These are phyloP conservation scores for Blastocystis sp. DNA, from an alignment of 352 stramenopile genomes.

Conservation along the genomic window DNA sequence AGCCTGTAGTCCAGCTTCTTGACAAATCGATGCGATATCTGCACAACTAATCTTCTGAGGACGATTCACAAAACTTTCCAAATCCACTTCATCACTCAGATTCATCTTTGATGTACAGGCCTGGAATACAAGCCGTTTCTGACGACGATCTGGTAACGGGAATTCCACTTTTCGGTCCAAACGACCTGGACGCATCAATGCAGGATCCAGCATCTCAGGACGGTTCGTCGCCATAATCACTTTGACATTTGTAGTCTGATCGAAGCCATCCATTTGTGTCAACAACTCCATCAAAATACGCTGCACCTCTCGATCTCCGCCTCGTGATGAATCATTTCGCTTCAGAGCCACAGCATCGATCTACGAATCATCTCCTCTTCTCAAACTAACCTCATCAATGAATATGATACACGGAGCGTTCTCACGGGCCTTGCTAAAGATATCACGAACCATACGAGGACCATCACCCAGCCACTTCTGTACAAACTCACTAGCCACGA, in stretches of 20 bases:
- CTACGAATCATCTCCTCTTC: neutral
- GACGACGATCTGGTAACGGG: constrained; percentile 89
- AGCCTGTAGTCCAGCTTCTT: constrained; percentile 94
- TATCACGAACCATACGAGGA: constrained; percentile 98
- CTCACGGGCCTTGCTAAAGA: constrained; percentile 97
- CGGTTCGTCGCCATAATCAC: constrained; percentile 99
- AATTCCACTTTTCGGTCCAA: constrained; percentile 99
- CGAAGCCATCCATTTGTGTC: constrained; percentile 99
- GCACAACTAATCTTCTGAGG: constrained; percentile 96
- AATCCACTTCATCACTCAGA: constrained; percentile 93
- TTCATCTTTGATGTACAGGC: constrained; percentile 99
- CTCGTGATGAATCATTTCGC: constrained; percentile 53
- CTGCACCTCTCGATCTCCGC: constrained; percentile 78
- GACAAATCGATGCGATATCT: constrained; percentile 94
- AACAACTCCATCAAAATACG: constrained; percentile 98
- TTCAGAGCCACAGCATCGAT: constrained; percentile 67
- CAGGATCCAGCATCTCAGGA: constrained; percentile 95
- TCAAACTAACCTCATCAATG: constrained; percentile 96
- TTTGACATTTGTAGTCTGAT: constrained; percentile 99
- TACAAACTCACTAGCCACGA: constrained; percentile 94
- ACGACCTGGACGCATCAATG: constrained; percentile 89
- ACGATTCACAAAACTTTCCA: constrained; percentile 99
- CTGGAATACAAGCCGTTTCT: constrained; percentile 99
- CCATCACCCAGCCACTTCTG: constrained; percentile 90
- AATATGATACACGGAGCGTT: constrained; percentile 98